Evolutionary conservation across 345 rosid genomes (phyloP).

Genomic region (Rhizophora apiculata): DNA sequence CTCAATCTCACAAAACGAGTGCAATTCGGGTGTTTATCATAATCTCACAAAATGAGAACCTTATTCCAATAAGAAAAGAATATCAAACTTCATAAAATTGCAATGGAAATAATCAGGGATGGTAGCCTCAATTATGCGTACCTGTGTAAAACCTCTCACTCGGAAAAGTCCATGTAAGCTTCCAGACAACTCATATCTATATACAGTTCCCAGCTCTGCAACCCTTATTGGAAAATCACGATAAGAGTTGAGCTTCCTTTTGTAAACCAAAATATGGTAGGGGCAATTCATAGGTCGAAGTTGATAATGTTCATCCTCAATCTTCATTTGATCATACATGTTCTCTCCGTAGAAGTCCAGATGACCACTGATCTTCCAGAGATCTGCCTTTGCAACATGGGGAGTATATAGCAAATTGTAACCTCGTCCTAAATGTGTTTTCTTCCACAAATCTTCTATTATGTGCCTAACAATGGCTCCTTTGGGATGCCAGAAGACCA

Average conservation of each 20-base stretch:
- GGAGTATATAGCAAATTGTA: slow-evolving; percentile 88
- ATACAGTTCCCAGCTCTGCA: slow-evolving; percentile 95
- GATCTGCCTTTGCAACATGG: slow-evolving; percentile 89
- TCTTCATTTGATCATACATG: slow-evolving; percentile 91
- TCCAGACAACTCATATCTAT: slow-evolving; percentile 90
- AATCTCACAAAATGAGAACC: no score
- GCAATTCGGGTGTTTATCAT: no score
- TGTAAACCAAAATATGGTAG: slow-evolving; percentile 81
- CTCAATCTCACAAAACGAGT: no score
- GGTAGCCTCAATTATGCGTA: slow-evolving; percentile 11
- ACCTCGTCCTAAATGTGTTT: slow-evolving; percentile 61
- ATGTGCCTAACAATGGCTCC: slow-evolving; percentile 81
- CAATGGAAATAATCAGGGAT: no score
- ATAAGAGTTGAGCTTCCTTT: slow-evolving; percentile 85
- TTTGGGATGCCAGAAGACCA: slow-evolving; percentile 98
- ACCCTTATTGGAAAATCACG: slow-evolving; percentile 89
- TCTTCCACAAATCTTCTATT: slow-evolving; percentile 89
- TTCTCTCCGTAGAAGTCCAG: slow-evolving; percentile 91
- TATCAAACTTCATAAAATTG: no score
- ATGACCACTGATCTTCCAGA: slow-evolving; percentile 97
- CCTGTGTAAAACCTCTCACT: slow-evolving; percentile 98
- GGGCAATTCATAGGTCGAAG: slow-evolving; percentile 99
- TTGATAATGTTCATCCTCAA: slow-evolving; percentile 84
- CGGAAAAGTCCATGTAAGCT: slow-evolving; percentile 97
- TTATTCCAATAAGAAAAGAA: no score